Base-by-base conservation (phyloP, 2,329 filamentous ascomycete genomes). In the Fusarium subtropicale region DNA sequence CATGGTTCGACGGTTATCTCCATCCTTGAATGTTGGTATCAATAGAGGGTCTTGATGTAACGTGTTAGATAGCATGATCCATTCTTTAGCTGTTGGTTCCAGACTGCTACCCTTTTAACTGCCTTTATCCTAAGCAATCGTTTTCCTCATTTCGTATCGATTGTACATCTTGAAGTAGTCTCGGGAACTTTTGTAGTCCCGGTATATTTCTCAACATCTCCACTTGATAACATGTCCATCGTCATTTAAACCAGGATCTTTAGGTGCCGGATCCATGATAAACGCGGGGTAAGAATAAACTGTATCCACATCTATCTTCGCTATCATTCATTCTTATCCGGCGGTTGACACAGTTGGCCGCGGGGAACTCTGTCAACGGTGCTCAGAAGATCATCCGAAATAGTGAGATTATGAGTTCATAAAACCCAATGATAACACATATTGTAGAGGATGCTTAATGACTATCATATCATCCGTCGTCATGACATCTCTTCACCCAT, bases 41-140 rank as follows among this genome's bases (percentile, higher is more conserved):
- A 52, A 41, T 30, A 20, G 48, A 52, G 48, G 48, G 48, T 52
- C 48, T 36, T 26, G 24, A 41, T 52, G 48, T 30, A 52, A 52
- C 48, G 7, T 20, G 13, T 5, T 4, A 52, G 34, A 52, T 41
- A 52, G 48, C 15, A 22, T 13, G 2, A 8, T 28, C 10, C 10
- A 39, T 39, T 39, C 9, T 15, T 46, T 16, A 15, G 16, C 7
- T n/a, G 9, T n/a, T 5, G 16, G 11, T 16, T 42, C 15, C 22
- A 28, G 28, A 2, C 10, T 1, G 4, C 5, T 5, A 16, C 10
- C 2, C 3, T 7, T 18, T 3, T 4, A 18, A 24, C 13, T 1
- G 3, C 13, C 10, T 24, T 16, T 16, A 42, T 42, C 13, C 20
- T 24, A 16, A 16, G 22, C 20, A 24, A 16, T 10, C 6, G 3